Conservation (phyloP, 2,329 filamentous ascomycete species). For the Fusarium sp. region DNA sequence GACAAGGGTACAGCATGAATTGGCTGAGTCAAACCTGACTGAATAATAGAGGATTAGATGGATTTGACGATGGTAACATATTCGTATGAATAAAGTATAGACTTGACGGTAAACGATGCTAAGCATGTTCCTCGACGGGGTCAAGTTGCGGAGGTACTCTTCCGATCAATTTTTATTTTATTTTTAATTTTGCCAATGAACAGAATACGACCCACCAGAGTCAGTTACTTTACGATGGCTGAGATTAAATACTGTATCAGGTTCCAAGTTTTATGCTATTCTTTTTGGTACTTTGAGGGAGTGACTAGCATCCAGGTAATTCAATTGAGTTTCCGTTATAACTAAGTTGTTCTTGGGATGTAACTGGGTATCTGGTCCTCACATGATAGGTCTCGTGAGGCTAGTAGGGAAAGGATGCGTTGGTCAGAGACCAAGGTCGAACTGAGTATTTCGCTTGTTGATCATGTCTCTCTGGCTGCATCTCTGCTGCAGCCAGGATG, state of each 20-base stretch:
- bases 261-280: background rate
- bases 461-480: conserved; percentile 32
- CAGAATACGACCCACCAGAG: background rate
- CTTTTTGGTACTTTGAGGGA: background rate
- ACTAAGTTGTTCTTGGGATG: background rate
- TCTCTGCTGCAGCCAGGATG: conserved; percentile 10
- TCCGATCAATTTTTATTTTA: background rate
- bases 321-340: background rate
- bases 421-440: conserved; percentile 1
- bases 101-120: background rate
- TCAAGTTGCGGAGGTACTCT: background rate
- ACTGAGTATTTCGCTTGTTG: conserved; percentile 27
- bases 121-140: background rate
- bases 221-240: background rate
- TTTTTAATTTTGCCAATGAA: background rate
- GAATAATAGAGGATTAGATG: background rate
- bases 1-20: background rate
- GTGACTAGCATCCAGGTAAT: background rate
- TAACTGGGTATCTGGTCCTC: background rate
- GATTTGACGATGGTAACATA: background rate
- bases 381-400: conserved; percentile 16
- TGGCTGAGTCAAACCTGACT: background rate
- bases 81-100: conserved; percentile 1
- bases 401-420: background rate
- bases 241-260: background rate